A percentile compares a stretch with the other conserved stretches of the same genome.
Evolutionary conservation across 768 basidiomycete species (phyloP).

Genomic region (Trametes cingulata): DNA sequence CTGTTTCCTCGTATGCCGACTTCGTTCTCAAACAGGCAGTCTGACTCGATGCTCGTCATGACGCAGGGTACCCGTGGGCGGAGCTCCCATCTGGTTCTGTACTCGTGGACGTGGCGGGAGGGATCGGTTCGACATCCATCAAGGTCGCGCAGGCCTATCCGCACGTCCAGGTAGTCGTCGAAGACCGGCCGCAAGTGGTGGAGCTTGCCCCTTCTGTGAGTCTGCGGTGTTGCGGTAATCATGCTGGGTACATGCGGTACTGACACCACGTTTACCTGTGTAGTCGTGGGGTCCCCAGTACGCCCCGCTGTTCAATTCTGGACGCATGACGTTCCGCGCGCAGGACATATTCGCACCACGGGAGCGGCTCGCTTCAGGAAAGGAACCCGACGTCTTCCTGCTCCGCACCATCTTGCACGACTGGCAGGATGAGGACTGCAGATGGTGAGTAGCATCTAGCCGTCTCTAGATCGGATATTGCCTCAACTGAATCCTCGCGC

Average conservation of each 20-base stretch:
- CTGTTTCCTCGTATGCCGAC: background rate
- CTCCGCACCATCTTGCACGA: conserved; percentile 13
- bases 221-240: too few species aligned
- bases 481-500: conserved; percentile 42
- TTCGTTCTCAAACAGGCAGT: conserved; percentile 27
- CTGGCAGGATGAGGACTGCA: conserved; percentile 9
- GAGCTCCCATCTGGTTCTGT: background rate
- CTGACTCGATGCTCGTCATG: conserved; percentile 62
- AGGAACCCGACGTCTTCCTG: conserved; percentile 11
- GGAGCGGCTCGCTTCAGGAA: conserved; percentile 38
- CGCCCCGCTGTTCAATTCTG: too few species aligned
- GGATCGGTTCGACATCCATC: conserved; percentile 14
- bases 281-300: too few species aligned
- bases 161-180: conserved; percentile 14
- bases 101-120: conserved; percentile 18
- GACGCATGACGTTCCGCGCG: too few species aligned
- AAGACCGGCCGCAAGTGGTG: background rate
- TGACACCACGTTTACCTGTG: too few species aligned
- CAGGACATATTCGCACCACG: conserved; percentile 9
- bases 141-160: conserved; percentile 7
- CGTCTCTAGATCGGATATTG: too few species aligned
- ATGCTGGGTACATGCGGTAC: too few species aligned
- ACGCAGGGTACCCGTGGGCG: conserved; percentile 33
- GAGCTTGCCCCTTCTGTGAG: too few species aligned
- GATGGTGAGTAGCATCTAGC: background rate